Evolutionary conservation across 805 yeast genomes (phyloP).

Genomic region (Saturnispora silvae): DNA sequence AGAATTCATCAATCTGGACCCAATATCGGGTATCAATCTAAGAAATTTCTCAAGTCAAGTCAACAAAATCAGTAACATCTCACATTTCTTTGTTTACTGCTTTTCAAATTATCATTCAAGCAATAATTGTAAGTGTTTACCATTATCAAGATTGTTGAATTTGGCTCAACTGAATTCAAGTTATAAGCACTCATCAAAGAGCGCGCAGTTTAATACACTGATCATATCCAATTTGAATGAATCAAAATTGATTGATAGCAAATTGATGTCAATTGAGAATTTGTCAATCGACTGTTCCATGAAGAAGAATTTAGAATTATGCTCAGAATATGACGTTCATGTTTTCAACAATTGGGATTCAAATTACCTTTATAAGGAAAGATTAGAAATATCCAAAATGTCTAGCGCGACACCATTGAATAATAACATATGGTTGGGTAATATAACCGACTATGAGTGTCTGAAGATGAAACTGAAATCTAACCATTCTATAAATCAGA

Average conservation of each 20-base stretch:
- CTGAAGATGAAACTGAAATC: constrained; percentile 22
- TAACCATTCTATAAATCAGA: constrained; percentile 5
- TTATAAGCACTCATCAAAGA: constrained; percentile 17
- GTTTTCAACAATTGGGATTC: constrained; percentile 53
- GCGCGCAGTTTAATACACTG: constrained; percentile 22
- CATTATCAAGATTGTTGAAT: constrained; percentile 31
- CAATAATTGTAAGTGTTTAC: constrained; percentile 28
- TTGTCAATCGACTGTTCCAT: constrained; percentile 17
- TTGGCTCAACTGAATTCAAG: constrained; percentile 31
- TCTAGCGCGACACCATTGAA: constrained; percentile 59
- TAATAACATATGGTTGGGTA: constrained; percentile 68
- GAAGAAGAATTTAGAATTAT: constrained; percentile 21
- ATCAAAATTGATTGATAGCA: constrained; percentile 12
- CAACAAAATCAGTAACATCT: constrained; percentile 61
- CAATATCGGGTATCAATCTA: constrained; percentile 60
- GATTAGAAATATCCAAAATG: constrained; percentile 75
- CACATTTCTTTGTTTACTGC: constrained; percentile 73
- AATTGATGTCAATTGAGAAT: constrained; percentile 23
- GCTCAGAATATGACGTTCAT: constrained; percentile 29
- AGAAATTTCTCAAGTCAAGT: constrained; percentile 83
- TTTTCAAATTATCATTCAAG: constrained; percentile 32
- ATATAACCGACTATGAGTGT: constrained; percentile 57
- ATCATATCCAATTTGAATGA: constrained; percentile 17
- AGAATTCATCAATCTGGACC: constrained; percentile 49
- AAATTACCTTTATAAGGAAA: constrained; percentile 61